Percentiles rank a stretch among this genome's conserved stretches.
Conservation (phyloP, 1,284 basidiomycete species). For the Taiwanofungus camphoratus region DNA sequence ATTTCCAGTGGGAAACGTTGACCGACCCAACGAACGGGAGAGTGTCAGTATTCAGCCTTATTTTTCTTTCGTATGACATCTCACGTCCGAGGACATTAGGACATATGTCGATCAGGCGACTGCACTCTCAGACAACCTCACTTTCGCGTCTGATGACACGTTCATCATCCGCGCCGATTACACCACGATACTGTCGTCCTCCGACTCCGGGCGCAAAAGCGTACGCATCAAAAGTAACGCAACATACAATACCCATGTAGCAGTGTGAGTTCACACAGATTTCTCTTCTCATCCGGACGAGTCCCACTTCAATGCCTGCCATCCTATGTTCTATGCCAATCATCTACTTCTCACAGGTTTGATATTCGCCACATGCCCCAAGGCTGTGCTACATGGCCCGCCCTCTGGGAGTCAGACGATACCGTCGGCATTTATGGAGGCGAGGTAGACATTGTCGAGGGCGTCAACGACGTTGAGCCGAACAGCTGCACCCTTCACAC, state of each 20-base stretch:
- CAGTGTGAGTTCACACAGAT: constrained; percentile 54
- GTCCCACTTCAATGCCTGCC: too few species aligned
- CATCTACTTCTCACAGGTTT: constrained; percentile 27
- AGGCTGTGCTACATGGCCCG: constrained; percentile 64
- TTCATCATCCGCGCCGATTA: constrained; percentile 45
- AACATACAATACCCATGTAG: constrained; percentile 48
- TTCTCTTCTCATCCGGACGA: too few species aligned
- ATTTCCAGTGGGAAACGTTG: constrained; percentile 33
- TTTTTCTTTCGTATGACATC: neutral
- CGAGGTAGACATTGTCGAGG: constrained; percentile 39
- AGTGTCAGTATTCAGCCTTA: constrained; percentile 46
- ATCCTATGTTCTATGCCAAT: too few species aligned
- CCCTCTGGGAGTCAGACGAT: constrained; percentile 40
- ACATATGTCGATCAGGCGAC: constrained; percentile 31
- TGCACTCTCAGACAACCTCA: constrained; percentile 27
- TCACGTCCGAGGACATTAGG: too few species aligned
- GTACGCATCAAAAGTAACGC: constrained; percentile 50
- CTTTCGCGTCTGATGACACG: constrained; percentile 26
- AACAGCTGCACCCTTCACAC: constrained; percentile 56
- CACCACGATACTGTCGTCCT: constrained; percentile 36
- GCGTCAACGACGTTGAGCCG: constrained; percentile 43
- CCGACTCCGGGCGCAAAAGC: constrained; percentile 52
- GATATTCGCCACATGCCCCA: constrained; percentile 53
- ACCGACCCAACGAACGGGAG: constrained; percentile 56
- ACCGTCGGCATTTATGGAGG: constrained; percentile 28